A percentile compares a stretch with the other conserved stretches of the same genome.
phyloP scores from a whole-genome alignment of 441 rosid species.

The Macaranga tanarius region DNA sequence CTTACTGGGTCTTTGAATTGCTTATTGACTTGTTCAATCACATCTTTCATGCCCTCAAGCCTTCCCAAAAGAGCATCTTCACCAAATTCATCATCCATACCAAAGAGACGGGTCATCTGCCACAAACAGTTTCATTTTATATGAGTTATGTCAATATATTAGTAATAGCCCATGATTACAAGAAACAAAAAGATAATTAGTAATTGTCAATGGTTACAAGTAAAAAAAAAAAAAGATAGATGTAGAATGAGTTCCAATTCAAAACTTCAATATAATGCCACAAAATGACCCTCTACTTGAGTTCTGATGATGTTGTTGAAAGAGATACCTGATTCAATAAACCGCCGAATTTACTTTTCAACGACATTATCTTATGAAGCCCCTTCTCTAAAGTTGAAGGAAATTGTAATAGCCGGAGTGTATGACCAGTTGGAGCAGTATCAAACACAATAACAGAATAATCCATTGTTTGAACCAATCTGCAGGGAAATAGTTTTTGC shows the following conservation, averaged over 20 bases:
- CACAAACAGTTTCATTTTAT: slow-evolving; percentile 20
- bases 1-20: slow-evolving; percentile 97
- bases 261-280: neutral
- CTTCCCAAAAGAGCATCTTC: slow-evolving; percentile 96
- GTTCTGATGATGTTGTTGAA: neutral
- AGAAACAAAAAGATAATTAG: neutral
- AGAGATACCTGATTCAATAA: slow-evolving; percentile 75
- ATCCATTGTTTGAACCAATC: slow-evolving; percentile 98
- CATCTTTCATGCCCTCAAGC: slow-evolving; percentile 98
- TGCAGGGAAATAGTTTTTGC: slow-evolving; percentile 29
- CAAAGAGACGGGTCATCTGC: slow-evolving; percentile 87
- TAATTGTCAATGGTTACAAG: neutral
- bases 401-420: slow-evolving; percentile 89
- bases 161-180: neutral
- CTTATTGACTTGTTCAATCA: slow-evolving; percentile 90
- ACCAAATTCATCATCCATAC: slow-evolving; percentile 85
- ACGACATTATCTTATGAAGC: slow-evolving; percentile 81
- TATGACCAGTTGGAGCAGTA: slow-evolving; percentile 99
- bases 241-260: neutral
- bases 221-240: neutral
- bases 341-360: slow-evolving; percentile 94
- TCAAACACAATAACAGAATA: slow-evolving; percentile 92
- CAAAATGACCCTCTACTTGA: neutral
- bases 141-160: neutral
- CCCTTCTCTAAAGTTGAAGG: slow-evolving; percentile 96